Evolutionary conservation across 495 filamentous ascomycete genomes (phyloP).

Genomic region (Pseudomonodictys pantanalensis): DNA sequence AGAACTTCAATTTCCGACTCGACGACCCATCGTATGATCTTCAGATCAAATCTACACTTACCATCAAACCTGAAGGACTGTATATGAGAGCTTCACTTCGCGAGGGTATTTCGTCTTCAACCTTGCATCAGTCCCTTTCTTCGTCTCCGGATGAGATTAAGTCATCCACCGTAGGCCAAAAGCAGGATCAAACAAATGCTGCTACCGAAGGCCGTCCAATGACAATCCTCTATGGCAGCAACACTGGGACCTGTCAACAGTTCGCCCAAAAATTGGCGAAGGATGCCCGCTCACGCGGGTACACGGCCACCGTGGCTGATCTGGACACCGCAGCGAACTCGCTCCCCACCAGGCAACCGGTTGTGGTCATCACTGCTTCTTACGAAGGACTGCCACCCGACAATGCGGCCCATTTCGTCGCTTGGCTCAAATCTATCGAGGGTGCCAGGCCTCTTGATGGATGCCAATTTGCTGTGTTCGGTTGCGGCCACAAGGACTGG

Average conservation of each 20-base stretch:
- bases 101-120: constrained; percentile 55
- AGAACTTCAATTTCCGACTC: constrained; percentile 59
- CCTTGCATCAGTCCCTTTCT: constrained; percentile 53
- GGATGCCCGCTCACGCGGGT: constrained; percentile 58
- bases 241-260: constrained; percentile 69
- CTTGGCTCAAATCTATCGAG: constrained; percentile 61
- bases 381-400: constrained; percentile 76
- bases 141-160: constrained; percentile 35
- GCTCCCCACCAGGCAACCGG: constrained; percentile 59
- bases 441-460: constrained; percentile 14
- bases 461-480: constrained; percentile 62
- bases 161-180: constrained; percentile 26
- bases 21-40: constrained; percentile 61
- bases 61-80: constrained; percentile 73
- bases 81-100: constrained; percentile 61
- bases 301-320: constrained; percentile 50
- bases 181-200: constrained; percentile 24
- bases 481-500: constrained; percentile 65
- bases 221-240: constrained; percentile 69
- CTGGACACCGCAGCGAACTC: constrained; percentile 62
- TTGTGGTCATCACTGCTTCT: constrained; percentile 65
- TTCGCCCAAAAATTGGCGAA: constrained; percentile 62
- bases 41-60: constrained; percentile 67
- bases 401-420: constrained; percentile 66
- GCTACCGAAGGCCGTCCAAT: constrained; percentile 45